Base-by-base conservation (phyloP, 768 basidiomycete genomes). In the Russula griseocarnosa region DNA sequence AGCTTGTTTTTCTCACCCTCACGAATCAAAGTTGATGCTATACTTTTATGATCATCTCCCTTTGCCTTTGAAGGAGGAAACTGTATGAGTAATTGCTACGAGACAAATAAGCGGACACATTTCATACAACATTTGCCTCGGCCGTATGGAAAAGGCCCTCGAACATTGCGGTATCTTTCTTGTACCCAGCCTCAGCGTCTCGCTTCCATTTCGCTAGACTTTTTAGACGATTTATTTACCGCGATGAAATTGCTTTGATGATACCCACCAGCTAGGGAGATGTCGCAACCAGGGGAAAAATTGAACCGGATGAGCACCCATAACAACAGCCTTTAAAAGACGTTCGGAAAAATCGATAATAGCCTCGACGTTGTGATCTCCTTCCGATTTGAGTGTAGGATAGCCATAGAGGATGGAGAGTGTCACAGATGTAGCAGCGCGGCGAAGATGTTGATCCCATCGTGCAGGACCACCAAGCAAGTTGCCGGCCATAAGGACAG, bases 131-230 rank as follows among this genome's bases (percentile, higher is more conserved):
- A 2, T 57, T 57, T n/a, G 20, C 30, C 44, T 57, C 56, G 14
- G 13, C 44, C 20, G 20, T 32, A 6, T 18, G 10, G 3, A 57
- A 7, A 14, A 57, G 28, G 20, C 56, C 44, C 22, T 57, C 44
- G 20, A 57, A n/a, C 56, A 57, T 57, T 22, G 42, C 56, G 5
- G 56, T n/a, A 57, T 47, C 56, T 22, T 47, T 28, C n/a, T 34
- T 26, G 28, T 46, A 24, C 10, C 44, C 32, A n/a, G 16, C n/a
- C 30, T 57, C 44, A 1, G 56, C 56, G 10, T 57, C 56, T 13
- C 56, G 42, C 30, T 57, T 57, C 56, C 56, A 57, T 20, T 34
- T 57, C 30, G 56, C 56, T 44, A 57, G 44, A 13, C 56, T 57
- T n/a, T n/a, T 46, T 6, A 1, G 11, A 13, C 32, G 2, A 24